Evolutionary conservation across 2,329 filamentous ascomycete genomes (phyloP).

Genomic region (Cladosporium sp.): DNA sequence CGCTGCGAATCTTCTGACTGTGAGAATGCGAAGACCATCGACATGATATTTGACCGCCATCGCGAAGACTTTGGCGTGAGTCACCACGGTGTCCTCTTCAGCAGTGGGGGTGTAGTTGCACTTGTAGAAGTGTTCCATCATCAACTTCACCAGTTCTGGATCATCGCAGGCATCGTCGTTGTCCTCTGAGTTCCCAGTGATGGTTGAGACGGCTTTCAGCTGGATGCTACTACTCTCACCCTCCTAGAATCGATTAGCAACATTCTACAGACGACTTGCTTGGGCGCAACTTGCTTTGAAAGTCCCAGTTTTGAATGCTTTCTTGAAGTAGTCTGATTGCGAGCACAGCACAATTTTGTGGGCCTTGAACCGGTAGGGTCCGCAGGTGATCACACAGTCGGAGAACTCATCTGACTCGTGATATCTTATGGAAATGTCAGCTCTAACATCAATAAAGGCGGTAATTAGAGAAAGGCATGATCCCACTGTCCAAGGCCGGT

Average conservation of each 20-base stretch:
- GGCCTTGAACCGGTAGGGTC: background rate
- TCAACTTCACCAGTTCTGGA: constrained; percentile 21
- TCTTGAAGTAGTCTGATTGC: background rate
- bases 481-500: no score
- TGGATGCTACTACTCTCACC: background rate
- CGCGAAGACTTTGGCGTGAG: constrained; percentile 41
- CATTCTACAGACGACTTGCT: no score
- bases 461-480: no score
- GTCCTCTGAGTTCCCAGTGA: constrained; percentile 5
- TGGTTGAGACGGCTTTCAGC: background rate
- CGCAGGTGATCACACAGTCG: background rate
- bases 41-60: constrained; percentile 42
- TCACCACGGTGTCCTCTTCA: constrained; percentile 15
- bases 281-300: background rate
- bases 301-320: background rate
- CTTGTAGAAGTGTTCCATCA: constrained; percentile 29
- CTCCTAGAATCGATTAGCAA: background rate
- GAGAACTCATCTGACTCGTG: background rate
- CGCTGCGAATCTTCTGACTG: background rate
- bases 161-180: constrained; percentile 19
- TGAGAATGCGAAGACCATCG: constrained; percentile 31
- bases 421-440: no score
- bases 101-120: constrained; percentile 19
- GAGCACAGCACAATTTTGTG: background rate
- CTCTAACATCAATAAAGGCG: no score